Percentiles rank a stretch among this genome's conserved stretches.
phyloP scores from a whole-genome alignment of 371 early-diverging fungal genomes.

The Nematocida sp. region DNA sequence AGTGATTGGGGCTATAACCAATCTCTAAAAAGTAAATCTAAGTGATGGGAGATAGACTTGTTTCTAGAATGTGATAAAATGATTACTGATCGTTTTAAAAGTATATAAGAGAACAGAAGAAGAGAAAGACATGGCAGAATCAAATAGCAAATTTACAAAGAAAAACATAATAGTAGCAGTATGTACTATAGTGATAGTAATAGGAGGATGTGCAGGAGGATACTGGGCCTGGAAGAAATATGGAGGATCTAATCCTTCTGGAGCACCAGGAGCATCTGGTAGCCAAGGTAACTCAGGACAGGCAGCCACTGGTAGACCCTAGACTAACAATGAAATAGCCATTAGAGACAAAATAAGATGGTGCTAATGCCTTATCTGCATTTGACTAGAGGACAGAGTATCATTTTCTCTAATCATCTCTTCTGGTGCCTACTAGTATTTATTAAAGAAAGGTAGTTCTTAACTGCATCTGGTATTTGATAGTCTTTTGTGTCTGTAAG shows the following conservation, averaged over 20 bases:
- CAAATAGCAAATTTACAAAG: neutral
- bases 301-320: too few species aligned
- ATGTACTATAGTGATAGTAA: neutral
- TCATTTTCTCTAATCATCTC: too few species aligned
- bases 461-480: too few species aligned
- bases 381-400: too few species aligned
- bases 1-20: too few species aligned
- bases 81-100: neutral
- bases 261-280: neutral
- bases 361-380: too few species aligned
- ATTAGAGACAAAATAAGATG: too few species aligned
- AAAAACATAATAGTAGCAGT: constrained; percentile 2
- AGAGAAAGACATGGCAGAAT: constrained; percentile 19
- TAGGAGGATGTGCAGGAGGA: neutral
- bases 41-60: neutral
- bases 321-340: too few species aligned
- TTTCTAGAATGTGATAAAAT: neutral
- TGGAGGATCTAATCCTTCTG: neutral
- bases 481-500: neutral
- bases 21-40: too few species aligned
- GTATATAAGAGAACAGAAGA: constrained; percentile 2
- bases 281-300: neutral
- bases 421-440: too few species aligned
- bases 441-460: too few species aligned
- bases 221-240: neutral